phyloP scores from a whole-genome alignment of 768 basidiomycete genomes.

The Rossbeevera mucosa region DNA sequence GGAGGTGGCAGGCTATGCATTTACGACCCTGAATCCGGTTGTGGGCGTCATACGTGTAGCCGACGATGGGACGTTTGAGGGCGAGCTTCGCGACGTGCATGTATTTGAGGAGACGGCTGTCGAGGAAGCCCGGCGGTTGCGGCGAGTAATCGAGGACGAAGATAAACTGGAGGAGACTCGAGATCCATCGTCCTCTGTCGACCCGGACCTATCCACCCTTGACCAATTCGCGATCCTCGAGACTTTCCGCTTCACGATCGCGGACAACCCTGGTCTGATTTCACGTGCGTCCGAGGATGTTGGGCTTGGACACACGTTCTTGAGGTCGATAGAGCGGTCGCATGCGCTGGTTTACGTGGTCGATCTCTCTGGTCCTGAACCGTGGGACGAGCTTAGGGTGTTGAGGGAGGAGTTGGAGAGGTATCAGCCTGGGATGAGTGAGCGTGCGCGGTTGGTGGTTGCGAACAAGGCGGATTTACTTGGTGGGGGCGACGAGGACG shows the following conservation, averaged over 20 bases:
- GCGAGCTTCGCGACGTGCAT: constrained; percentile 42
- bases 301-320: constrained; percentile 90
- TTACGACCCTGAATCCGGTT: constrained; percentile 93
- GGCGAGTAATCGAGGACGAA: constrained; percentile 29
- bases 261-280: constrained; percentile 95
- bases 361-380: constrained; percentile 69
- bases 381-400: constrained; percentile 71
- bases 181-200: neutral
- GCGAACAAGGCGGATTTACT: constrained; percentile 95
- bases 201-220: constrained; percentile 18
- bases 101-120: constrained; percentile 65
- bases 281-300: constrained; percentile 80
- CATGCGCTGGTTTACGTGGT: constrained; percentile 89
- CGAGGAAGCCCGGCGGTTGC: constrained; percentile 42
- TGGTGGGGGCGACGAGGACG: constrained; percentile 43
- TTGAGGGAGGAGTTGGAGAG: constrained; percentile 81
- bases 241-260: constrained; percentile 86
- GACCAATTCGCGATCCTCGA: constrained; percentile 61
- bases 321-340: constrained; percentile 90
- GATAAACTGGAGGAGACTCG: neutral
- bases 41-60: constrained; percentile 85
- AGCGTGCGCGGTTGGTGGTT: constrained; percentile 73
- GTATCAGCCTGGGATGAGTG: constrained; percentile 74
- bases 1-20: constrained; percentile 86
- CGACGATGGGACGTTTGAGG: constrained; percentile 73